Evolutionary conservation across 768 basidiomycete species (phyloP), one percentile per base, ranked within the genome.

Genomic region (Russula abietina): DNA sequence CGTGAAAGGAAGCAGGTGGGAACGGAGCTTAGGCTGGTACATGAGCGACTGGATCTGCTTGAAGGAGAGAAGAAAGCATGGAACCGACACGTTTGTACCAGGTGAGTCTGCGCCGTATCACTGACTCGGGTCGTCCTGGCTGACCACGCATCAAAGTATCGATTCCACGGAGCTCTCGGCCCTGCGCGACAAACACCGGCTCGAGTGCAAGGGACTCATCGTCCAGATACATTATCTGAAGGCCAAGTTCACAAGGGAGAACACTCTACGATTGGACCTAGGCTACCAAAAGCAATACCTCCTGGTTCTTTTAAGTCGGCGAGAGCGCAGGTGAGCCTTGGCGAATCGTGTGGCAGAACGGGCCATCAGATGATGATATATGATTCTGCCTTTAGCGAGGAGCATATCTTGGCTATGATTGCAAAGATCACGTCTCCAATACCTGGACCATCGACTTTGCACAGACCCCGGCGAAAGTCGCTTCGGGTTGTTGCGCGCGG

Each of bases 221-320:
- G 83, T 91, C 9, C 93, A 97, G 73, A 93, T 97, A 62, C 82
- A 81, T 46, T 98, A 97, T 74, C 79, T 98, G 68, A 96, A 98
- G 73, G 88, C 89, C 59, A 93, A 92, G 71, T 95, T 87, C 73
- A 88, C 84, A 3, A 82, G 96, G 28, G 97, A 99, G 75, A 83
- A 86, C 11, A 79, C 80, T 0, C 83, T 97, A 78, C 83, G 96
- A 38, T 79, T 78, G 62, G 86, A 86, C 68, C 78, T 98, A 50
- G 78, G 80, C 17, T 86, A 93, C 69, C 97, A 98, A 77, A 99
- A 99, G 72, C 77, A 81, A 52, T 98, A 98, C 72, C 79, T 98
- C 12, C 76, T 94, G 10, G 75, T 85, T 3, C 77, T 95, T n/a
- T 74, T 97, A 28, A 71, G 81, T 24, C 80, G 81, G 61, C 84